A percentile compares a stretch with the other conserved stretches of the same genome.
Evolutionary conservation across 441 rosid genomes (phyloP).

Genomic region (Brassica hybrid): DNA sequence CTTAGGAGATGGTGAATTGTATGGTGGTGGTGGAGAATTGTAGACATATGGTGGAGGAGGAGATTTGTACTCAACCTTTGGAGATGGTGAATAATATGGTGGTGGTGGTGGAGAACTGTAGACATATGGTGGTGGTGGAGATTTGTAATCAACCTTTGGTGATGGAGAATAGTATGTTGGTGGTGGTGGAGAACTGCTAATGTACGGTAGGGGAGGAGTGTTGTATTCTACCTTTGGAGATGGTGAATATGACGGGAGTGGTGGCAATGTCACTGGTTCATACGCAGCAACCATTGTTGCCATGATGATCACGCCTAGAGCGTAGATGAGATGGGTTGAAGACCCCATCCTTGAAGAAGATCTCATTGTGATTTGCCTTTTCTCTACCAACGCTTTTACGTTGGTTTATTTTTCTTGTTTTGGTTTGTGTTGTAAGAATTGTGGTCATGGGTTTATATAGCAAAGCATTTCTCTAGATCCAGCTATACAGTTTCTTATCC

Average conservation of each 20-base stretch:
- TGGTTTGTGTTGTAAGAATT: not conserved
- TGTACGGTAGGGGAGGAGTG: no score
- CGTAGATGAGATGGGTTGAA: not conserved
- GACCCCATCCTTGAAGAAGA: slow-evolving; percentile 7
- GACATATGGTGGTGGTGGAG: not conserved
- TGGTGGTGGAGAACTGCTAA: no score
- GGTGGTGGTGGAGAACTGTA: not conserved
- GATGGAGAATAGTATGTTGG: no score
- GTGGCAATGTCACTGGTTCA: slow-evolving; percentile 4
- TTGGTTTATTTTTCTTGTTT: no score
- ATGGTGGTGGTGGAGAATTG: not conserved
- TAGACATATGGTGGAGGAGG: not conserved
- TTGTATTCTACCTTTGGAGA: no score
- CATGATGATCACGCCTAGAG: slow-evolving; percentile 4
- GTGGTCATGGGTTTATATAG: not conserved
- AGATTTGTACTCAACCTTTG: not conserved
- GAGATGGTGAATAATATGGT: not conserved
- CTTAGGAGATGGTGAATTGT: not conserved
- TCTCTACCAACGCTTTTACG: not conserved
- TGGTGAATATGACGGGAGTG: not conserved
- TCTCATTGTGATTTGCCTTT: not conserved
- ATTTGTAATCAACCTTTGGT: not conserved
- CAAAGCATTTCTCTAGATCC: not conserved
- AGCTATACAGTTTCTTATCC: not conserved
- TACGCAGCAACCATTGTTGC: slow-evolving; percentile 3